Evolutionary conservation across 208 protist genomes (phyloP).

Genomic region (Trichomonas tenax): DNA sequence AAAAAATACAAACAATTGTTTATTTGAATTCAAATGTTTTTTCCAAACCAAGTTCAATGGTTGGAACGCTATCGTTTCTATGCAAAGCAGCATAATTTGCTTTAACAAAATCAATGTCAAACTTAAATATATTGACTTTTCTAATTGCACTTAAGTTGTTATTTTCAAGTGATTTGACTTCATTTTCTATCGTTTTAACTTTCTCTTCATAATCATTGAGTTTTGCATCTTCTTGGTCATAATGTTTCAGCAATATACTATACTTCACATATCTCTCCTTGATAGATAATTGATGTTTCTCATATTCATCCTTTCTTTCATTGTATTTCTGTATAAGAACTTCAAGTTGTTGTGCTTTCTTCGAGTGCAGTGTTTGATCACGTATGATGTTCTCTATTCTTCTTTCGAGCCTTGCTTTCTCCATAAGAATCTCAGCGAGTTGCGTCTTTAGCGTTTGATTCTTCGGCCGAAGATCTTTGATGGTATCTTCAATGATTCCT

Average conservation of each 20-base stretch:
- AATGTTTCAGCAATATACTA: not conserved
- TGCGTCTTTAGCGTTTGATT: not conserved
- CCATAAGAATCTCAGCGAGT: not conserved
- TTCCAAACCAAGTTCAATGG: not conserved
- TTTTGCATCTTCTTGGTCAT: not conserved
- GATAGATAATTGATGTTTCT: not conserved
- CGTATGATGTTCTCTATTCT: not conserved
- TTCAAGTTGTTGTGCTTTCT: not conserved
- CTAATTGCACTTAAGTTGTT: not conserved
- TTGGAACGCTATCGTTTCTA: not conserved
- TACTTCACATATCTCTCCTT: not conserved
- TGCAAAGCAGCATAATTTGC: not conserved
- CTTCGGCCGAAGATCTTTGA: not conserved
- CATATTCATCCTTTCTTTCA: not conserved
- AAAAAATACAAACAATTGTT: not conserved
- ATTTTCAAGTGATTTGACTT: not conserved
- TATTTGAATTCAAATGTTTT: not conserved
- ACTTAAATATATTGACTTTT: not conserved
- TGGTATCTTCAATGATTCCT: not conserved
- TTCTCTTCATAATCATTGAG: not conserved
- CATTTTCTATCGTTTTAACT: not conserved
- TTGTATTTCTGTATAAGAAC: not conserved
- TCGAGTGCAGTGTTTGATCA: not conserved
- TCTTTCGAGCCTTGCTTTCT: not conserved
- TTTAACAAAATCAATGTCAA: not conserved